Base-by-base conservation (phyloP, 352 stramenopile genomes). In the Globisporangium canariense region DNA sequence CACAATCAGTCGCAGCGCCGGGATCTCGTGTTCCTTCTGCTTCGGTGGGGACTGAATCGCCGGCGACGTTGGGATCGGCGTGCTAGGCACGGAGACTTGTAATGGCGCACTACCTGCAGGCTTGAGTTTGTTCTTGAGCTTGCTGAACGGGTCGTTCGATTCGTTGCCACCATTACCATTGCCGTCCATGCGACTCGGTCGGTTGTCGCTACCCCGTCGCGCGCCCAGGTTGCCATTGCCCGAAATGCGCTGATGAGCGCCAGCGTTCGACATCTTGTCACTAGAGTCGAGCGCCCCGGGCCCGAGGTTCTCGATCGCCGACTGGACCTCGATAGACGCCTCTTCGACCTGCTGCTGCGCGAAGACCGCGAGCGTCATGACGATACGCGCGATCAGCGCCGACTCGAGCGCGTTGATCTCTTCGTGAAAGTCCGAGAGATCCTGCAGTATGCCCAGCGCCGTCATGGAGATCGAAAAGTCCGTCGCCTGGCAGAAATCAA, bases 261-360 rank as follows among this genome's bases (percentile, higher is more conserved):
- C 54, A 8, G 72, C 62, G 53, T 73, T 71, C 18, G 68, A 76
- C 9, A 67, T 45, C 40, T 70, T 72, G 47, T 77, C 59, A 2
- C 54, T 54, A 60, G 58, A 58, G 32, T 38, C 22, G 32, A 25
- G 32, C 20, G n/a, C 50, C n/a, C 28, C 54, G 8, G 60, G 34
- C 5, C 79, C 70, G 10, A 63, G 40, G 38, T 62, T 81, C 70
- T 96, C 87, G 64, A 96, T 89, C 2, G 83, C 81, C 2, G 85
- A 73, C 60, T 93, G 87, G 0, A 96, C 84, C 73, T 93, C 87
- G 54, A 93, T 93, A 0, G 87, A 96, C 14, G 87, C 82, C 71
- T 94, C 83, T 72, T 96, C 87, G 9, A 96, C 83, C 68, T 96
- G 87, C 46, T 94, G 87, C 49, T 96, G 87, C 3, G 86, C 87